Percentiles rank a stretch among this genome's conserved stretches.
phyloP scores from a whole-genome alignment of 371 early-diverging fungal species.

The Apophysomyces variabilis region DNA sequence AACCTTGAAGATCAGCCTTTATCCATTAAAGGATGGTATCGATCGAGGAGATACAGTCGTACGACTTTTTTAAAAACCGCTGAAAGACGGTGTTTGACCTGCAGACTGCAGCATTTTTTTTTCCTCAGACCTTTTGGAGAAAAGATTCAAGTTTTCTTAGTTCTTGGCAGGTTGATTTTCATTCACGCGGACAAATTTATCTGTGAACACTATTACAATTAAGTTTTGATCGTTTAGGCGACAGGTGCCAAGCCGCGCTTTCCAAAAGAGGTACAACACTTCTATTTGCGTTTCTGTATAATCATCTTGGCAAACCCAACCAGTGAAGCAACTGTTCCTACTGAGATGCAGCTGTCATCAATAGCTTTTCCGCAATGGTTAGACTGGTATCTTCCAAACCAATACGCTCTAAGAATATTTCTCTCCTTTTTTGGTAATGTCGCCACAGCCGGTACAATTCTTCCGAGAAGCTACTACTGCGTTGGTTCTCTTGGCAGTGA shows the following conservation, averaged over 20 bases:
- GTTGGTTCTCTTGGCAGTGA: neutral
- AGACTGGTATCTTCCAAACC: neutral
- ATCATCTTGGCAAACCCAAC: neutral
- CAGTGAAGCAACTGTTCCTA: neutral
- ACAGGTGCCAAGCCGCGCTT: neutral
- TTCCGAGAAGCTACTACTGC: neutral
- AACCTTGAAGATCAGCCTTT: too few relatives aligned
- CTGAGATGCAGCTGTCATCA: constrained; percentile 2
- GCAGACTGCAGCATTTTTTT: too few relatives aligned
- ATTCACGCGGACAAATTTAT: neutral
- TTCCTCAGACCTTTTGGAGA: too few relatives aligned
- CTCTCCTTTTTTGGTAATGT: constrained; percentile 8
- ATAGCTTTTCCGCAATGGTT: neutral
- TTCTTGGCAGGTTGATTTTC: neutral
- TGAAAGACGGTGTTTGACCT: too few relatives aligned
- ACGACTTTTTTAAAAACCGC: too few relatives aligned
- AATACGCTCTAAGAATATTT: neutral
- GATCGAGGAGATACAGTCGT: too few relatives aligned
- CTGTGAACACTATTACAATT: neutral
- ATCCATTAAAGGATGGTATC: too few relatives aligned
- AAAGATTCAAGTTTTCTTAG: too few relatives aligned
- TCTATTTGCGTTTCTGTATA: neutral
- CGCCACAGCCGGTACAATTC: constrained; percentile 4
- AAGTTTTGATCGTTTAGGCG: too few relatives aligned
- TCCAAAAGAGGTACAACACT: neutral